These are phyloP conservation scores for Alternaria longipes DNA, from an alignment of 2,329 filamentous ascomycete genomes.

Conservation along the genomic window DNA sequence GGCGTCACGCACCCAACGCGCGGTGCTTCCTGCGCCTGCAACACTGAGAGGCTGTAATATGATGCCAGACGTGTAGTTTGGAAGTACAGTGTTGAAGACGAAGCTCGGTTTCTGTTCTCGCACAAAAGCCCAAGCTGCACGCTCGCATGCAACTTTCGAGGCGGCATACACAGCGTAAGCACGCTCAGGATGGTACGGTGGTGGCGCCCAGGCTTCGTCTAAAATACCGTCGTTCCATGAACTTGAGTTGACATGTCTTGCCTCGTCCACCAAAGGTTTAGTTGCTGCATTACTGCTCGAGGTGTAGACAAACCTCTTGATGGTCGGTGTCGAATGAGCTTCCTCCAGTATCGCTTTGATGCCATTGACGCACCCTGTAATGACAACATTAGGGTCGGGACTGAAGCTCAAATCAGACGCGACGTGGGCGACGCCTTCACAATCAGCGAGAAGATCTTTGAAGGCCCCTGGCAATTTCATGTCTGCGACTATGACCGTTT, in stretches of 20 bases:
- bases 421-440: background rate
- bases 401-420: background rate
- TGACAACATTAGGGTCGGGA: background rate
- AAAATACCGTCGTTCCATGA: background rate
- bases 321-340: background rate
- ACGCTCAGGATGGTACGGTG: constrained; percentile 40
- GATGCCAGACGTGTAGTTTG: constrained; percentile 20
- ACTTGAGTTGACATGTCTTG: background rate
- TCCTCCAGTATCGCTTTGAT: background rate
- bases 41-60: background rate
- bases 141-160: constrained; percentile 56
- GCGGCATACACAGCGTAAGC: constrained; percentile 52
- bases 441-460: background rate
- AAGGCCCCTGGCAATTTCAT: background rate
- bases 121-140: constrained; percentile 56
- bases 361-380: background rate
- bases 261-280: background rate
- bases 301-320: background rate
- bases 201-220: constrained; percentile 29
- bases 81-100: constrained; percentile 50
- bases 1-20: constrained; percentile 1
- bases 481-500: background rate
- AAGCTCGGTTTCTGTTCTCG: constrained; percentile 53
- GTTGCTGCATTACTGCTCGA: background rate
- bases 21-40: background rate